Evolutionary conservation across 2,329 filamentous ascomycete genomes (phyloP).

Genomic region (Aspergillus piperis): DNA sequence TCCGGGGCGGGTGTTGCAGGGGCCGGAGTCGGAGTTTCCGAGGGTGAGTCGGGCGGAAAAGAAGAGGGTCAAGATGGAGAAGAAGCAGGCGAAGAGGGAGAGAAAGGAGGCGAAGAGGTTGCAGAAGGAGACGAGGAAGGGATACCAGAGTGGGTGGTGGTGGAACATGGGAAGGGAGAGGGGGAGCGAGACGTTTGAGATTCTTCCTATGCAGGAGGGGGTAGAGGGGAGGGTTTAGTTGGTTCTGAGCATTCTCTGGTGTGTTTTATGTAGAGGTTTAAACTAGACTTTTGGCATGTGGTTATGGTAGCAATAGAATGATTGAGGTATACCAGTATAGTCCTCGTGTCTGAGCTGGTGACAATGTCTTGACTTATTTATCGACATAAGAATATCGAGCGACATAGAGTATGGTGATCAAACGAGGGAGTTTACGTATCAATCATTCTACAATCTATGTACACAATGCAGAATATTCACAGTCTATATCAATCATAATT

Average conservation of each 20-base stretch:
- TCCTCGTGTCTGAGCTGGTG: no score
- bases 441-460: no score
- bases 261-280: no score
- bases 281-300: no score
- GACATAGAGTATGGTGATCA: no score
- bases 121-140: not conserved
- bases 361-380: no score
- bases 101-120: constrained; percentile 16
- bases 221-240: not conserved
- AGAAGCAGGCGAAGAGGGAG: constrained; percentile 36
- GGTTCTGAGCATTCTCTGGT: not conserved
- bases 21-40: constrained; percentile 51
- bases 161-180: not conserved
- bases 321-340: no score
- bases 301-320: no score
- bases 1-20: constrained; percentile 51
- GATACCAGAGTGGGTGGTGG: not conserved
- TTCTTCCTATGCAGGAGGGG: not conserved
- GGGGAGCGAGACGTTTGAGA: not conserved
- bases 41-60: constrained; percentile 46
- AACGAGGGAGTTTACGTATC: no score
- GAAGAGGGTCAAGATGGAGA: constrained; percentile 43
- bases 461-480: no score
- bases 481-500: no score
- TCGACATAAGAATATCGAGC: no score